These are phyloP conservation scores for Suhomyces panamericanus DNA, from an alignment of 1,139 yeast genomes.

Conservation along the genomic window DNA sequence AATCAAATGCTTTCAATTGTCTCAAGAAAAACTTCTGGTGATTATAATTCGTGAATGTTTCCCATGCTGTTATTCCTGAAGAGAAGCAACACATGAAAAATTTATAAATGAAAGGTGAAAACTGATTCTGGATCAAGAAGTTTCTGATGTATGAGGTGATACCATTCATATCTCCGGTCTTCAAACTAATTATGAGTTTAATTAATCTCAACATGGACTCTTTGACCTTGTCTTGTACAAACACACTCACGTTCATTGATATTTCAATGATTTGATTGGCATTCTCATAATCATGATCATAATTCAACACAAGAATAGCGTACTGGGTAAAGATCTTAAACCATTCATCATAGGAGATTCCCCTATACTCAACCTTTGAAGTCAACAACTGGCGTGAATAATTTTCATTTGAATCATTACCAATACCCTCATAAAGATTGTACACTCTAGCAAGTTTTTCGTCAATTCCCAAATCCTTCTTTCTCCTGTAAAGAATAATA, in stretches of 20 bases:
- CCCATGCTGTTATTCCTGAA: constrained; percentile 60
- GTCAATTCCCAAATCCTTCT: constrained; percentile 63
- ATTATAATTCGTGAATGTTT: constrained; percentile 68
- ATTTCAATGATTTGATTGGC: constrained; percentile 71
- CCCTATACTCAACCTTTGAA: constrained; percentile 63
- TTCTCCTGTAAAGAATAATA: constrained; percentile 60
- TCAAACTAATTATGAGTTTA: constrained; percentile 61
- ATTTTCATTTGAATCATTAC: constrained; percentile 30
- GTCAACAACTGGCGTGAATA: constrained; percentile 39
- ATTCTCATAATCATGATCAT: constrained; percentile 59
- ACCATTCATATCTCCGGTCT: constrained; percentile 50
- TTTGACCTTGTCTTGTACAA: constrained; percentile 57
- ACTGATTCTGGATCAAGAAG: constrained; percentile 68
- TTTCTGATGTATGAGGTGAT: constrained; percentile 58
- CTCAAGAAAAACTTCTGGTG: constrained; percentile 89
- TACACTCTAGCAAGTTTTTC: constrained; percentile 70
- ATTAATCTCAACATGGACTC: constrained; percentile 63
- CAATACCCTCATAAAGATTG: constrained; percentile 63
- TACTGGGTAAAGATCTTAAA: constrained; percentile 79
- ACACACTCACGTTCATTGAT: constrained; percentile 76
- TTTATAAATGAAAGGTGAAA: constrained; percentile 67
- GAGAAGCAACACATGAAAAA: constrained; percentile 68
- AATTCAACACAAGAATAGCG: constrained; percentile 63
- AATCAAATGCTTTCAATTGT: constrained; percentile 85
- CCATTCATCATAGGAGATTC: constrained; percentile 79